Percentiles rank a stretch among this genome's conserved stretches.
phyloP scores from a whole-genome alignment of 192 early-diverging fungal species.

The Coemansia sp. region DNA sequence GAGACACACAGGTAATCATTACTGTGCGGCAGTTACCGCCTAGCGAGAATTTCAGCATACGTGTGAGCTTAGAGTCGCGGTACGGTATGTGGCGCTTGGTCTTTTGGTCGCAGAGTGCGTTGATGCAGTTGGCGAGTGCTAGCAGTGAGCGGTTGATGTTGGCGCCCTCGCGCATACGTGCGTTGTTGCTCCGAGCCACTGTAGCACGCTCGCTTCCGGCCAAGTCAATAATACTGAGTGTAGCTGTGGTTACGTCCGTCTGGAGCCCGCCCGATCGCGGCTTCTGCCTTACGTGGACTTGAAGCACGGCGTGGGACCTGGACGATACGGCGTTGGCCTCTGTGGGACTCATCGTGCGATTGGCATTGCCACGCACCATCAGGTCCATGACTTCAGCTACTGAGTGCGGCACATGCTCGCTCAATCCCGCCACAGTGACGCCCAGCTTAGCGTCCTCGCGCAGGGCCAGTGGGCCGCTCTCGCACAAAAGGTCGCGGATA shows the following conservation, averaged over 20 bases:
- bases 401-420: conserved; percentile 62
- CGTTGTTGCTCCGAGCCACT: conserved; percentile 65
- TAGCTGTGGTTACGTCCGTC: conserved; percentile 59
- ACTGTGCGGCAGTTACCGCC: conserved; percentile 81
- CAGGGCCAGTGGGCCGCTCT: conserved; percentile 64
- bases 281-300: conserved; percentile 59
- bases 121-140: conserved; percentile 79
- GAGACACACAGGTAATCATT: conserved; percentile 80
- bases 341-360: conserved; percentile 77
- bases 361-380: conserved; percentile 65
- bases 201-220: conserved; percentile 74
- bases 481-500: conserved; percentile 80
- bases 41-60: conserved; percentile 74
- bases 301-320: conserved; percentile 82
- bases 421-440: conserved; percentile 74
- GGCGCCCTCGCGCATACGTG: conserved; percentile 75
- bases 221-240: conserved; percentile 77
- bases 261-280: conserved; percentile 43
- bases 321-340: conserved; percentile 76
- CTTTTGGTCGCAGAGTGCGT: conserved; percentile 63
- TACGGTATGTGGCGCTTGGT: conserved; percentile 72
- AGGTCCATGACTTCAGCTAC: conserved; percentile 63
- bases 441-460: conserved; percentile 73
- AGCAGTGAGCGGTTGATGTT: conserved; percentile 79
- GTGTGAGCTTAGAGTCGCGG: conserved; percentile 76